These are phyloP conservation scores for Tylopilus rubrobrunneus DNA, from an alignment of 768 basidiomycete genomes.

Conservation along the genomic window DNA sequence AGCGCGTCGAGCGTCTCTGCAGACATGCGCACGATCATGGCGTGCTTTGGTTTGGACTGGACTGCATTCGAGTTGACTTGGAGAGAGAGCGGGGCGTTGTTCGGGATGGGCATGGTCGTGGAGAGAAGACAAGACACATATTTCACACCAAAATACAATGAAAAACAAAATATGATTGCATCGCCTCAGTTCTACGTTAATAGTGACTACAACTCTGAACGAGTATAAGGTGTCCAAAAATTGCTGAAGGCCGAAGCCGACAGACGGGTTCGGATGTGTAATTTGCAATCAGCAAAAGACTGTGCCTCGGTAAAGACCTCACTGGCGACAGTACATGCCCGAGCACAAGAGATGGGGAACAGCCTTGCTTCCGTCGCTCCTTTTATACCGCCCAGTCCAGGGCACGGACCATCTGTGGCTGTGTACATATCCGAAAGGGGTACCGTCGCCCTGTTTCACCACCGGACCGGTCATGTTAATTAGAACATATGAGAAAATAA, in stretches of 20 bases:
- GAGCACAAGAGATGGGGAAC: neutral
- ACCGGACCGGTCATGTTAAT: neutral
- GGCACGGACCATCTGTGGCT: conserved; percentile 23
- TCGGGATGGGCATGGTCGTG: conserved; percentile 64
- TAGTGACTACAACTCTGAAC: neutral
- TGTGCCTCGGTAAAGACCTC: neutral
- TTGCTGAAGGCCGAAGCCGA: neutral
- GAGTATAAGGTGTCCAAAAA: neutral
- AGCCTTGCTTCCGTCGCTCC: neutral
- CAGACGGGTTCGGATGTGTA: neutral
- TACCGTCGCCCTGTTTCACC: neutral
- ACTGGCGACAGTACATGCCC: neutral
- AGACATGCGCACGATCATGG: conserved; percentile 75
- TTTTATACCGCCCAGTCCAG: neutral
- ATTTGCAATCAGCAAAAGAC: neutral
- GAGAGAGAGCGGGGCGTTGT: conserved; percentile 50
- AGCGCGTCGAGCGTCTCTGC: conserved; percentile 69
- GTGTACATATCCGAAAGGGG: neutral
- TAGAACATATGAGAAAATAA: neutral
- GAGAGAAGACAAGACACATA: neutral
- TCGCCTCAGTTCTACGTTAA: neutral
- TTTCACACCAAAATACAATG: neutral
- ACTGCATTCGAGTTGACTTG: conserved; percentile 51
- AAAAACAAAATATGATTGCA: neutral
- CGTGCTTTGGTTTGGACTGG: conserved; percentile 62